These are phyloP conservation scores for Yarrowia sp. DNA, from an alignment of 805 yeast genomes.

Conservation along the genomic window DNA sequence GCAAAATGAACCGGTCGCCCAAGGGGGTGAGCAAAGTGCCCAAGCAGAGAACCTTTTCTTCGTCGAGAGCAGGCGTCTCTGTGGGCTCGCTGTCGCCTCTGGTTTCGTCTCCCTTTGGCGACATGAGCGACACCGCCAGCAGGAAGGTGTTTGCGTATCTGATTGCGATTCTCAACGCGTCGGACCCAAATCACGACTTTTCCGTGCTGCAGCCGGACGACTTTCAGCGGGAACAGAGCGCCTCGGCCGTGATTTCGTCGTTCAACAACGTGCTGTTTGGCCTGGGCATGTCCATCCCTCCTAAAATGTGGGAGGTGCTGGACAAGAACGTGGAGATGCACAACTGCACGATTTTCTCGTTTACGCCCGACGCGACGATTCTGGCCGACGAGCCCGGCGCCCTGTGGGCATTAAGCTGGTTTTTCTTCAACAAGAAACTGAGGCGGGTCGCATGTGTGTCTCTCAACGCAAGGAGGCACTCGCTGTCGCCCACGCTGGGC, in stretches of 20 bases:
- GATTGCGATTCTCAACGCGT: conserved; percentile 86
- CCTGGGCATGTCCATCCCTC: conserved; percentile 55
- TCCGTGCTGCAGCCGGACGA: conserved; percentile 81
- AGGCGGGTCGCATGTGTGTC: conserved; percentile 90
- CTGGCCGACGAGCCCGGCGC: conserved; percentile 68
- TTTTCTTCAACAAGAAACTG: conserved; percentile 86
- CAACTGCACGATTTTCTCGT: conserved; percentile 54
- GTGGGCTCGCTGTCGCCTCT: conserved; percentile 42
- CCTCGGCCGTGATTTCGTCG: conserved; percentile 58
- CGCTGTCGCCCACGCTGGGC: conserved; percentile 52
- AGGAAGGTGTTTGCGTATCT: conserved; percentile 89
- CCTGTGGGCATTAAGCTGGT: conserved; percentile 85
- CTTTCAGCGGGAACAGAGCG: conserved; percentile 59
- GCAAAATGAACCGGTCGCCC: conserved; percentile 17
- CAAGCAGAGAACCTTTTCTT: conserved; percentile 23
- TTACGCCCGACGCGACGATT: conserved; percentile 61
- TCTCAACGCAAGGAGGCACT: conserved; percentile 61
- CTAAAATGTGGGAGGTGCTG: conserved; percentile 88
- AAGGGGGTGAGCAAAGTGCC: conserved; percentile 18
- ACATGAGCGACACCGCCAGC: conserved; percentile 82
- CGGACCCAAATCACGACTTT: conserved; percentile 96
- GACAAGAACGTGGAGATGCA: conserved; percentile 81
- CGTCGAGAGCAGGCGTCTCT: conserved; percentile 22
- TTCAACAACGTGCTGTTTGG: conserved; percentile 81
- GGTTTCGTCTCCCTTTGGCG: conserved; percentile 79